phyloP scores from a whole-genome alignment of 805 yeast species.

The Candida nonsorbophila region DNA sequence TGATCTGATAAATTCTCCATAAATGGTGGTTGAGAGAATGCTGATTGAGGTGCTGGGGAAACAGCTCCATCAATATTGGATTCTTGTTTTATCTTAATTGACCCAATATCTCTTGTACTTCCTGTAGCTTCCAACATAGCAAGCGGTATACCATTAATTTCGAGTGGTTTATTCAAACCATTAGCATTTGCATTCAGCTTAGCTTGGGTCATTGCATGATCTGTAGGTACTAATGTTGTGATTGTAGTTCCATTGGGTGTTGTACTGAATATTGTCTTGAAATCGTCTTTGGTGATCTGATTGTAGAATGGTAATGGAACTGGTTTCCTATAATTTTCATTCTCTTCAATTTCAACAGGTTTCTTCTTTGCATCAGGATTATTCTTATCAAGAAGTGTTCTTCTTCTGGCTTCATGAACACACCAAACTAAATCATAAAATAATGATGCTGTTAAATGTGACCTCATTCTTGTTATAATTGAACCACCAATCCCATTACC shows the following conservation, averaged over 20 bases:
- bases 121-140: constrained; percentile 80
- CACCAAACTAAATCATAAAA: constrained; percentile 93
- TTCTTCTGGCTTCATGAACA: constrained; percentile 86
- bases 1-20: not conserved
- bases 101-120: too few species aligned
- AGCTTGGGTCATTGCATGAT: constrained; percentile 63
- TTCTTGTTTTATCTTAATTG: constrained; percentile 11
- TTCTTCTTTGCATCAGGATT: constrained; percentile 6
- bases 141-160: constrained; percentile 65
- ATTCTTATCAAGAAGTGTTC: constrained; percentile 37
- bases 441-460: constrained; percentile 85
- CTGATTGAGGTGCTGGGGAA: not conserved
- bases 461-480: constrained; percentile 82
- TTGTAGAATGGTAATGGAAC: constrained; percentile 85
- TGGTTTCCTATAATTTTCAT: constrained; percentile 28
- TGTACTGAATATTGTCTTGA: constrained; percentile 76
- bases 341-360: constrained; percentile 4
- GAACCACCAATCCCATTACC: constrained; percentile 13
- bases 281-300: constrained; percentile 85
- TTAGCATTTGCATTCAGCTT: constrained; percentile 46
- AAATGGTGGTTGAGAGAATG: too few species aligned
- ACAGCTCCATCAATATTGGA: constrained; percentile 1
- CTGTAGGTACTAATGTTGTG: constrained; percentile 84
- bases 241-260: constrained; percentile 91
- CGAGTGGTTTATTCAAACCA: constrained; percentile 41